Conservation (phyloP, 306 rosid genomes). For the Quercus berberidifolia region DNA sequence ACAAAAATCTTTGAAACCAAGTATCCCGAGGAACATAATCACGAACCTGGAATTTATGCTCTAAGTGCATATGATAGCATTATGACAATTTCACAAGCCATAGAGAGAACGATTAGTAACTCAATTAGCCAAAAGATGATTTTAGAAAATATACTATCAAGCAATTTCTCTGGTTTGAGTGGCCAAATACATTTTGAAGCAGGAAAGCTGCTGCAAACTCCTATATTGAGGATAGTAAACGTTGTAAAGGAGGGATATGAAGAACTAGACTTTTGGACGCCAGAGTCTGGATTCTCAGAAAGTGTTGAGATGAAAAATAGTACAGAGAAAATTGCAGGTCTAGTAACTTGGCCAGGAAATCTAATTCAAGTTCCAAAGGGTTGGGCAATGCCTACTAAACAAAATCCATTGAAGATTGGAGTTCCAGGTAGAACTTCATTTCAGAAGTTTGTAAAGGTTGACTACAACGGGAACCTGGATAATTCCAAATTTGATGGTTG, state of each 20-base stretch:
- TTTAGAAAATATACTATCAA: slow-evolving; percentile 21
- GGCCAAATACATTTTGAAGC: slow-evolving; percentile 42
- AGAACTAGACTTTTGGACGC: slow-evolving; percentile 56
- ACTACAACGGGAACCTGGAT: slow-evolving; percentile 9
- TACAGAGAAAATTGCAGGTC: slow-evolving; percentile 15
- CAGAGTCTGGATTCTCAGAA: slow-evolving; percentile 27
- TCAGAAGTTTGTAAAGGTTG: slow-evolving; percentile 52
- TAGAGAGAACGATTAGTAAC: slow-evolving; percentile 21
- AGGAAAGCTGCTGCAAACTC: slow-evolving; percentile 31
- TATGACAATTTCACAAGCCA: slow-evolving; percentile 41
- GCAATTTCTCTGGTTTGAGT: slow-evolving; percentile 48
- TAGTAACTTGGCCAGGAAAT: slow-evolving; percentile 63
- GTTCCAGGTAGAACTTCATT: slow-evolving; percentile 57
- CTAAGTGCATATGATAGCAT: slow-evolving; percentile 61
- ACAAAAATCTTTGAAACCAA: slow-evolving; percentile 21
- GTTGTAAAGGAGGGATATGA: slow-evolving; percentile 33
- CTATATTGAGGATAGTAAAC: slow-evolving; percentile 47
- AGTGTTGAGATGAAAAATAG: slow-evolving; percentile 9
- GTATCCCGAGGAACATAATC: slow-evolving; percentile 37
- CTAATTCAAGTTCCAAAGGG: slow-evolving; percentile 43
- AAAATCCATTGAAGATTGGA: slow-evolving; percentile 51
- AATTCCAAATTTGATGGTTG: slow-evolving; percentile 35
- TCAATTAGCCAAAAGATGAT: slow-evolving; percentile 7
- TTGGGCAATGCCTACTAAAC: slow-evolving; percentile 56
- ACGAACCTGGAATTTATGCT: slow-evolving; percentile 54